Evolutionary conservation across 208 protist genomes (phyloP).

Genomic region (Trypanosoma platydactyli): DNA sequence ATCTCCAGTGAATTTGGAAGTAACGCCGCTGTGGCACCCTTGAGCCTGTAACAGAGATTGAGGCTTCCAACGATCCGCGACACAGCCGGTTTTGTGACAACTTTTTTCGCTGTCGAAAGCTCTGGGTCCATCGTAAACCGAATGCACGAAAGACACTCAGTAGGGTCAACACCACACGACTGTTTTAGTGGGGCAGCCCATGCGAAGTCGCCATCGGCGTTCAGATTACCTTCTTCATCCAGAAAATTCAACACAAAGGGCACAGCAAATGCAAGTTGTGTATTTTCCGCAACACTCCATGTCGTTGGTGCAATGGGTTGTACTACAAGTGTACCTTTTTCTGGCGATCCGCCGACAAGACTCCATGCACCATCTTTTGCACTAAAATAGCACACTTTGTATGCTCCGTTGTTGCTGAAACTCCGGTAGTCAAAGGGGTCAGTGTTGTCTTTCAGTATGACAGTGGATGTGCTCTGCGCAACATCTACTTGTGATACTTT

Average conservation of each 20-base stretch:
- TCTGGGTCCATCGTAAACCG: conserved; percentile 47
- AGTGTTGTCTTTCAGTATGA: conserved; percentile 64
- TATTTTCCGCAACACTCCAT: conserved; percentile 37
- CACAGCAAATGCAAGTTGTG: conserved; percentile 35
- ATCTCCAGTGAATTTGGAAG: conserved; percentile 50
- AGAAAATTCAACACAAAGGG: conserved; percentile 61
- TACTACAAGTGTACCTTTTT: conserved; percentile 46
- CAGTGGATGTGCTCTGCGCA: conserved; percentile 27
- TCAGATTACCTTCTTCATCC: conserved; percentile 42
- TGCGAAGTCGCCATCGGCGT: conserved; percentile 43
- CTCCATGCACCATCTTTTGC: conserved; percentile 57
- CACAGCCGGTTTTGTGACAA: conserved; percentile 39
- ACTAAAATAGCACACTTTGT: conserved; percentile 87
- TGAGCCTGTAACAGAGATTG: conserved; percentile 81
- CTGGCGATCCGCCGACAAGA: conserved; percentile 65
- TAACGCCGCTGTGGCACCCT: conserved; percentile 57
- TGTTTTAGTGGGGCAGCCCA: conserved; percentile 65
- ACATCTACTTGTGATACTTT: conserved; percentile 47
- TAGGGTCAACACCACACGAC: conserved; percentile 55
- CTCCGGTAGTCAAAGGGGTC: conserved; percentile 75
- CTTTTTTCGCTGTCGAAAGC: conserved; percentile 32
- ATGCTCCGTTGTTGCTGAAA: conserved; percentile 63
- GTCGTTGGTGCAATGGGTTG: conserved; percentile 34
- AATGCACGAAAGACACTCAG: conserved; percentile 51
- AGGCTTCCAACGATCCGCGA: conserved; percentile 51